Base-by-base conservation (phyloP, 164 flowering plant species). In the Chloranthus sessilifolius region DNA sequence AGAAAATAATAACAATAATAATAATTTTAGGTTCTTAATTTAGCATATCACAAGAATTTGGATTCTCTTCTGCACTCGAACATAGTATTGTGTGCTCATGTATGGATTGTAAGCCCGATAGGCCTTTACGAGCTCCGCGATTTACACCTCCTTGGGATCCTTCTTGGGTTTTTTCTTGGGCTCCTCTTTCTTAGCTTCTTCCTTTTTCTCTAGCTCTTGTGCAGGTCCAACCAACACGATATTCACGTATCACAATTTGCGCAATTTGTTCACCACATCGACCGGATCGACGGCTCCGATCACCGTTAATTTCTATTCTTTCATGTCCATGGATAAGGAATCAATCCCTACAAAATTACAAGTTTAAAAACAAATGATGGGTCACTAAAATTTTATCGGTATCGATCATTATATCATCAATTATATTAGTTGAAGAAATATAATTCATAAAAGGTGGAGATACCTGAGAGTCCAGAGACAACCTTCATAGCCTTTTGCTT, bases 1-100 rank as follows among this genome's bases (percentile, higher is more conserved):
- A n/a, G n/a, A n/a, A n/a, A n/a, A n/a, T n/a, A n/a, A n/a, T n/a
- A n/a, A n/a, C n/a, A n/a, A n/a, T n/a, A n/a, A n/a, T n/a, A n/a
- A n/a, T n/a, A n/a, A n/a, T n/a, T n/a, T n/a, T n/a, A n/a, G n/a
- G n/a, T n/a, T n/a, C n/a, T n/a, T n/a, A n/a, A n/a, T 16, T 58
- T 40, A 85, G 44, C 76, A 83, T 20, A 89, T 83, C 80, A 74
- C 97, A 89, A 48, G 81, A 68, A 71, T 79, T 89, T 26, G 95
- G 92, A 37, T 85, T 70, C 66, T 89, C 97, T 39, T 89, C 97
- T 53, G 72, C 67, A 76, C 89, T 80, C 5, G 81, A 9, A 50
- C 80, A 66, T 76, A 66, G 68, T 80, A 80, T 19, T 81, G 56
- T 1, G 69, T 50, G 53, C 77, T 76, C 64, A 67, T 14, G 4